Base-by-base conservation (phyloP, 2,329 filamentous ascomycete genomes). In the Aspergillus fructus region DNA sequence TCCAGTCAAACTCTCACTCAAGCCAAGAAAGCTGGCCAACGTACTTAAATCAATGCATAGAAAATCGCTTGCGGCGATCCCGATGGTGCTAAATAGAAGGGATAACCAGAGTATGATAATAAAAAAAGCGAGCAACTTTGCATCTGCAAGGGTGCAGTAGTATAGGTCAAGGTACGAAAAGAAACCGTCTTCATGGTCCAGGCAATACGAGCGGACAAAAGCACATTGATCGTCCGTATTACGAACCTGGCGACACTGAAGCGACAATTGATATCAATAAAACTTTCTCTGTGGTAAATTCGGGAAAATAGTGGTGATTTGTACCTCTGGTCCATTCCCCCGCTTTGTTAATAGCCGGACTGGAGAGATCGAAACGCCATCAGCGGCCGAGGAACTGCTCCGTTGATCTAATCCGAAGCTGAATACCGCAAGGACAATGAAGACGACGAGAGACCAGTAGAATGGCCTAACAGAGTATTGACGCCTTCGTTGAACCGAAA, bases 1-100 rank as follows among this genome's bases (percentile, higher is more conserved):
- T 37, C 94, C 94, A 0, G 94, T 92, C 75, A 99, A 83, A 73
- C 91, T 97, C 78, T 99, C 93, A 73, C 93, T 97, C 79, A 99
- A 88, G 19, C 93, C 93, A 27, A 97, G 81, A 52, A 97, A 86
- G 56, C 83, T 88, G 21, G 94, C 88, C 66, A 99, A 94, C 12
- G 94, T 97, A 74, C 90, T 94, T 34, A 99, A 83, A 70, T 99
- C 96, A 77, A 97, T 86, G 76, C 93, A 97, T 77, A 99, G 94
- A 79, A 99, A 99, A 77, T 99, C 94, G 75, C 92, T 97, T 21
- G 94, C 94, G 13, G 94, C 94, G 62, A 99, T 97, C 59, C 94
- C 94, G 63, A 99, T 97, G 13, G 94, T 97, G 65, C 90, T 93
- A 76, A 99, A 99, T 7, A 99, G 85, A 54, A 97, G 79, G 39